These are phyloP conservation scores for Debaryomycetaceae sp. DNA, from an alignment of 1,139 yeast species.

Conservation along the genomic window DNA sequence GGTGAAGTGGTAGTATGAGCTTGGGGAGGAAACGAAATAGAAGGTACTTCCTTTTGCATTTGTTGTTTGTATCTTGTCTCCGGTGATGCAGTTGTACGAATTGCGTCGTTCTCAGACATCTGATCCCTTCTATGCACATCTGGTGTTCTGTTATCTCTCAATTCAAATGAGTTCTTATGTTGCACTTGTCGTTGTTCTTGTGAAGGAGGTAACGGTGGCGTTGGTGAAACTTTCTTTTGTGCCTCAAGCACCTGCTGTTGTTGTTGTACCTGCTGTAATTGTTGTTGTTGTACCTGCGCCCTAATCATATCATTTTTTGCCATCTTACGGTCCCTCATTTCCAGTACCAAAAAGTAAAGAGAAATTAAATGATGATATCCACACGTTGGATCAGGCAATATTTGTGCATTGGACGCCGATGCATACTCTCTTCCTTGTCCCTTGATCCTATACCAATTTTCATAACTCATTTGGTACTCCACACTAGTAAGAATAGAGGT, in stretches of 20 bases:
- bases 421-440: conserved; percentile 43
- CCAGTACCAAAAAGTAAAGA: conserved; percentile 81
- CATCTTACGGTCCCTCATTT: conserved; percentile 69
- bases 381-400: conserved; percentile 73
- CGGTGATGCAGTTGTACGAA: not conserved
- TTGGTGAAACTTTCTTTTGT: too few species aligned
- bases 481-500: conserved; percentile 58
- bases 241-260: too few species aligned
- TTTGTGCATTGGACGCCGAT: conserved; percentile 36
- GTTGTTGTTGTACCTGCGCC: conserved; percentile 21
- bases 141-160: not conserved
- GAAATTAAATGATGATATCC: conserved; percentile 89
- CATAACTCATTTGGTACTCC: conserved; percentile 63
- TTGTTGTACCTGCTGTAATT: conserved; percentile 6
- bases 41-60: conserved; percentile 17
- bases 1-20: conserved; percentile 54
- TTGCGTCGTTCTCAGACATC: conserved; percentile 1
- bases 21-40: conserved; percentile 57
- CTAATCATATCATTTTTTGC: conserved; percentile 49
- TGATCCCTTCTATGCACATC: not conserved
- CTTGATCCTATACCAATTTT: conserved; percentile 57
- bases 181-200: conserved; percentile 6
- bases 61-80: not conserved
- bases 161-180: conserved; percentile 6
- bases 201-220: conserved; percentile 2